Conservation (phyloP, 2,329 filamentous ascomycete genomes). For the Sclerotinia glacialis region DNA sequence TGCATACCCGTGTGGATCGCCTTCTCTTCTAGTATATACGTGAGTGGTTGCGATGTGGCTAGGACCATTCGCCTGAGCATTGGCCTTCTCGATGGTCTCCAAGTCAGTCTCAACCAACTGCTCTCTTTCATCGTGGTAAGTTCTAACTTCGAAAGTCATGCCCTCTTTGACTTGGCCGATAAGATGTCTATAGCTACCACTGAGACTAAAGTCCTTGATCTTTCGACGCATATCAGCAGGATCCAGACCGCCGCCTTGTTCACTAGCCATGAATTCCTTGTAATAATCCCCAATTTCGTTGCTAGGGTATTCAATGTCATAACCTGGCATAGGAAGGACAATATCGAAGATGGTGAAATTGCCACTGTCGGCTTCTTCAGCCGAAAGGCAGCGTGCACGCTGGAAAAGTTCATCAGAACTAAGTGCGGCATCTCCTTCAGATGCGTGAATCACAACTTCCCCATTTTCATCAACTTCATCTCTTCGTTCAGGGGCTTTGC, state of each 20-base stretch:
- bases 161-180: constrained; percentile 62
- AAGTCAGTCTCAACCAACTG: constrained; percentile 89
- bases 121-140: constrained; percentile 68
- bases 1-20: constrained; percentile 10
- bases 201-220: constrained; percentile 84
- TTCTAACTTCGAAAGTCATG: constrained; percentile 65
- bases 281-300: constrained; percentile 87
- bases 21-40: constrained; percentile 7
- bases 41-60: neutral
- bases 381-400: constrained; percentile 70
- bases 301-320: constrained; percentile 78
- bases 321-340: constrained; percentile 89
- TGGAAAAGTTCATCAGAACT: constrained; percentile 56
- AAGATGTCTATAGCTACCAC: constrained; percentile 85
- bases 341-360: constrained; percentile 81
- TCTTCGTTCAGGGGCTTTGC: constrained; percentile 25
- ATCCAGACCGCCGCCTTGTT: constrained; percentile 73
- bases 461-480: constrained; percentile 42
- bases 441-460: constrained; percentile 50
- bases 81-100: constrained; percentile 46
- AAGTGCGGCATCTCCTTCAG: constrained; percentile 54
- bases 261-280: constrained; percentile 76
- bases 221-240: constrained; percentile 82
- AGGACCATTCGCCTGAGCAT: constrained; percentile 7
- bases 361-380: constrained; percentile 74